Evolutionary conservation across 2,329 filamentous ascomycete genomes (phyloP).

Genomic region (Hirsutella thompsonii): DNA sequence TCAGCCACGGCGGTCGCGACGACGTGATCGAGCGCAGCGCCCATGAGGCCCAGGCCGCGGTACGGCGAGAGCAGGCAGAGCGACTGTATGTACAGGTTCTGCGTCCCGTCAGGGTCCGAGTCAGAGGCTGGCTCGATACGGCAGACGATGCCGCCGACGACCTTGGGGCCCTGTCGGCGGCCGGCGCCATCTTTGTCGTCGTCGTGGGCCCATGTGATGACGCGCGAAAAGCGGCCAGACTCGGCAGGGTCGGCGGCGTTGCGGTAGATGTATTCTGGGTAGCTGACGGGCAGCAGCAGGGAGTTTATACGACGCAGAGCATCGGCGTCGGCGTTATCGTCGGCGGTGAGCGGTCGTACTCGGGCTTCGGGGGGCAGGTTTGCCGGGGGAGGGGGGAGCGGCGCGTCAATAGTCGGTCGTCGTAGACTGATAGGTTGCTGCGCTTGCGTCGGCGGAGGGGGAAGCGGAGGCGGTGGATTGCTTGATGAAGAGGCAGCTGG

Average conservation of each 20-base stretch:
- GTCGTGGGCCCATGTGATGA: slow-evolving; percentile 42
- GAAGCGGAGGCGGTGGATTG: slow-evolving; percentile 15
- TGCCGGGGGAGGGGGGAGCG: slow-evolving; percentile 14
- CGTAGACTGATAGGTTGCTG: slow-evolving; percentile 8
- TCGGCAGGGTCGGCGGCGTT: slow-evolving; percentile 34
- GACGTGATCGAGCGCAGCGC: slow-evolving; percentile 42
- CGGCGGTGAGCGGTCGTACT: slow-evolving; percentile 37
- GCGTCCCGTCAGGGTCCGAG: slow-evolving; percentile 8
- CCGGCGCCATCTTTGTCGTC: too few species aligned
- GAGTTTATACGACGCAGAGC: slow-evolving; percentile 51
- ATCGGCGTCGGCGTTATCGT: slow-evolving; percentile 39
- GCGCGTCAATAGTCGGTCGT: slow-evolving; percentile 7
- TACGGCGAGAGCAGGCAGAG: slow-evolving; percentile 52
- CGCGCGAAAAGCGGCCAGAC: slow-evolving; percentile 43
- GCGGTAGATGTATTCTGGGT: slow-evolving; percentile 51
- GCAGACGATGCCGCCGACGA: slow-evolving; percentile 50
- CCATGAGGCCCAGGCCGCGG: slow-evolving; percentile 43
- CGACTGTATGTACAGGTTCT: slow-evolving; percentile 51
- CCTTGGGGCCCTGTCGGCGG: slow-evolving; percentile 34
- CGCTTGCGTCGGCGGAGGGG: slow-evolving; percentile 7
- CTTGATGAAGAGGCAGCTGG: slow-evolving; percentile 1
- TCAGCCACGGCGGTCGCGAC: slow-evolving; percentile 23
- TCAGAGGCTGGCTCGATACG: slow-evolving; percentile 33
- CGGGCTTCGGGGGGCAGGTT: slow-evolving; percentile 32
- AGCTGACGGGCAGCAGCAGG: slow-evolving; percentile 50